Evolutionary conservation across 2,329 filamentous ascomycete species (phyloP).

Genomic region (Fusarium poae): DNA sequence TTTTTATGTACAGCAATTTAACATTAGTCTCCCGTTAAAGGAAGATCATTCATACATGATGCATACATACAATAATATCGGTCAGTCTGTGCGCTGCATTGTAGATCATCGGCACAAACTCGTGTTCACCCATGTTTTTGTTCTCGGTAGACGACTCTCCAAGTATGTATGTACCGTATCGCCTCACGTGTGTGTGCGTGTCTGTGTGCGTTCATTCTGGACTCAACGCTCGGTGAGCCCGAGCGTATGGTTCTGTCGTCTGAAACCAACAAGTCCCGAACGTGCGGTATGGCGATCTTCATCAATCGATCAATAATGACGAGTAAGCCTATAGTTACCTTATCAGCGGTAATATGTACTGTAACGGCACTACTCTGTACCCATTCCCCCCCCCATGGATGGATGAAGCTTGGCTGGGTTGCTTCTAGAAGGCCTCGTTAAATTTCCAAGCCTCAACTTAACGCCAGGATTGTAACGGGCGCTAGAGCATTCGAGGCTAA

Average conservation of each 20-base stretch:
- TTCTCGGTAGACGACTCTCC: neutral
- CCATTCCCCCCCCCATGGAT: neutral
- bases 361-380: neutral
- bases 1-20: neutral
- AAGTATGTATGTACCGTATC: too few relatives aligned
- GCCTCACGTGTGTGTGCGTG: neutral
- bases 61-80: neutral
- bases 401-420: neutral
- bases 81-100: conserved; percentile 2
- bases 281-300: neutral
- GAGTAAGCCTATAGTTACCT: neutral
- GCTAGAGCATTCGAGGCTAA: neutral
- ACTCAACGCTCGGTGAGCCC: neutral
- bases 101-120: neutral
- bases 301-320: neutral
- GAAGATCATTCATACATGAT: neutral
- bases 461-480: conserved; percentile 1
- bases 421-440: conserved; percentile 6
- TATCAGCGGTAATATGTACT: neutral
- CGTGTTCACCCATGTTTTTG: neutral
- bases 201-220: neutral
- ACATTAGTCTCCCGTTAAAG: neutral
- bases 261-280: neutral
- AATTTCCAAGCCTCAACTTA: neutral
- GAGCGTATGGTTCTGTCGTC: neutral